A percentile compares a stretch with the other conserved stretches of the same genome.
Evolutionary conservation across 225 moss, liverwort and hornwort species (phyloP).

Genomic region (Bryum argenteum): DNA sequence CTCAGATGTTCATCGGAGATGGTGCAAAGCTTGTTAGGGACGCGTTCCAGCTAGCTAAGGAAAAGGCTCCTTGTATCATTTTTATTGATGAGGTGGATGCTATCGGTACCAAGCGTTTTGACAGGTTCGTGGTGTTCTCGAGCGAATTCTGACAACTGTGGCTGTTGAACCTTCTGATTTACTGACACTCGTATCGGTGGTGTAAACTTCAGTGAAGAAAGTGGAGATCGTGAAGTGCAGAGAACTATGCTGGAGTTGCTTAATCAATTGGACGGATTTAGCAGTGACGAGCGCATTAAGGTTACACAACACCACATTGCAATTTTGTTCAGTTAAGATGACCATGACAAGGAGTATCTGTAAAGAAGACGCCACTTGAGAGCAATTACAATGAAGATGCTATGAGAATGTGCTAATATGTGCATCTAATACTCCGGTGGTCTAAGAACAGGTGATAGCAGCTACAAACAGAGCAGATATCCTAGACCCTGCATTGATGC

Average conservation of each 20-base stretch:
- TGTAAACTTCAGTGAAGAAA: constrained; percentile 71
- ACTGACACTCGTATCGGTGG: constrained; percentile 5
- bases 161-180: constrained; percentile 13
- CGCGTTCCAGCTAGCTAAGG: constrained; percentile 90
- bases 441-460: constrained; percentile 71
- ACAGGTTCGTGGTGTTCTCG: constrained; percentile 59
- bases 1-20: constrained; percentile 98
- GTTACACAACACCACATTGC: constrained; percentile 20
- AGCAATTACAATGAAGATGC: background rate
- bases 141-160: constrained; percentile 11
- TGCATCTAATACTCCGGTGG: constrained; percentile 1
- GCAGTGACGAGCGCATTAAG: constrained; percentile 94
- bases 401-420: background rate
- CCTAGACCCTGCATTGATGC: constrained; percentile 90
- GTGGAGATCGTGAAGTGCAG: constrained; percentile 97
- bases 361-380: background rate
- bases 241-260: constrained; percentile 97
- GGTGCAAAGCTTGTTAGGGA: constrained; percentile 98
- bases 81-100: constrained; percentile 99
- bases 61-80: constrained; percentile 96
- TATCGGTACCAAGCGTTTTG: constrained; percentile 97
- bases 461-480: constrained; percentile 99
- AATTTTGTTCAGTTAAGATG: background rate
- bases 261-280: constrained; percentile 96
- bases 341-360: constrained; percentile 22